A percentile compares a stretch with the other conserved stretches of the same genome.
These are phyloP conservation scores for Calophaca sinica DNA, from an alignment of 306 rosid species.

Conservation along the genomic window DNA sequence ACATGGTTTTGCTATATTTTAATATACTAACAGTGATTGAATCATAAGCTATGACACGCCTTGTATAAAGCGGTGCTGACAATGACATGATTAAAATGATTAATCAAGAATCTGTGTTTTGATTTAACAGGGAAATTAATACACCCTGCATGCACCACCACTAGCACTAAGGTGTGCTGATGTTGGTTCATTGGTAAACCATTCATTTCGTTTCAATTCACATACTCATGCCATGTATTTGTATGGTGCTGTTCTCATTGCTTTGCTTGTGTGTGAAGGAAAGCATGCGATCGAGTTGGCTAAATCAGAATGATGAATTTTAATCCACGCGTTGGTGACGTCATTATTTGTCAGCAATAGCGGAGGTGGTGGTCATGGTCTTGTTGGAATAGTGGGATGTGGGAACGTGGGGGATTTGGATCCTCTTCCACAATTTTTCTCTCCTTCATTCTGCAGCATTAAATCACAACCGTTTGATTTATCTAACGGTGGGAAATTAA, in stretches of 20 bases:
- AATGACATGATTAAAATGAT: slow-evolving; percentile 46
- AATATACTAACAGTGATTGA: slow-evolving; percentile 27
- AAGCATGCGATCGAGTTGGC: slow-evolving; percentile 47
- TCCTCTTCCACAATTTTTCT: no score
- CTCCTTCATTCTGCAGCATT: no score
- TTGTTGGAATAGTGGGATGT: no score
- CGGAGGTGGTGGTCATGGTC: neutral
- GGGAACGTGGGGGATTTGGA: no score
- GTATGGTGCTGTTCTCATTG: slow-evolving; percentile 19
- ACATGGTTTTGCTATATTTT: neutral
- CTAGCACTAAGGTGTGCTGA: slow-evolving; percentile 19
- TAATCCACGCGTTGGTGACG: slow-evolving; percentile 50
- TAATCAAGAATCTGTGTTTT: slow-evolving; percentile 24
- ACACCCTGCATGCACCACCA: slow-evolving; percentile 16
- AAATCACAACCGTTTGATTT: no score
- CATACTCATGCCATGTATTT: neutral
- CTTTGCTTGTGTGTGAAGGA: slow-evolving; percentile 67
- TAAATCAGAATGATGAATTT: slow-evolving; percentile 51
- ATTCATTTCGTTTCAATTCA: slow-evolving; percentile 12
- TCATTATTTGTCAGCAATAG: slow-evolving; percentile 40
- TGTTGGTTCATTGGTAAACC: slow-evolving; percentile 37
- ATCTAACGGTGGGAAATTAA: no score
- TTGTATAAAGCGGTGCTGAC: slow-evolving; percentile 50
- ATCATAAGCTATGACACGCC: slow-evolving; percentile 50
- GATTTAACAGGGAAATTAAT: neutral